These are phyloP conservation scores for Ocimum tenuiflorum DNA, from an alignment of 257 asterid genomes.

Conservation along the genomic window DNA sequence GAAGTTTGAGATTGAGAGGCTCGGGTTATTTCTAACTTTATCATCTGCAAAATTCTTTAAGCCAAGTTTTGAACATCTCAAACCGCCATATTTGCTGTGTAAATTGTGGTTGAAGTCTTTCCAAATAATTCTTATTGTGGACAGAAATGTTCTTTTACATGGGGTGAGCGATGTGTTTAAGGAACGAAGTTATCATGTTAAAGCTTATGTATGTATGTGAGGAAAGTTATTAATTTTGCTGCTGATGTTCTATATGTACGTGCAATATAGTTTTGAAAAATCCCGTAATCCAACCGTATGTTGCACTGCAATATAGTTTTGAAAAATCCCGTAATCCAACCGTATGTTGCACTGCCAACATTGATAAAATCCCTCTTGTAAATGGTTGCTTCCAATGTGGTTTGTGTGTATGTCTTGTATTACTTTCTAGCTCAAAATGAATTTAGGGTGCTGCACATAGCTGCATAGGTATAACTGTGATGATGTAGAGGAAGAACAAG, in stretches of 20 bases:
- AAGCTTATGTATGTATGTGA: background rate
- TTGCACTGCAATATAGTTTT: background rate
- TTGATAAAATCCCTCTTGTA: background rate
- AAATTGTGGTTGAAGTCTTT: background rate
- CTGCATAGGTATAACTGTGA: background rate
- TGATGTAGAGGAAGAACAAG: background rate
- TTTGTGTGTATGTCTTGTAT: background rate
- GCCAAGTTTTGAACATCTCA: background rate
- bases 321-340: too few relatives aligned
- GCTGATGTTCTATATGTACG: background rate
- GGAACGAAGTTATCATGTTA: constrained; percentile 1
- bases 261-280: background rate
- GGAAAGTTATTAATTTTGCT: background rate
- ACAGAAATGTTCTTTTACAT: background rate
- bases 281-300: too few relatives aligned
- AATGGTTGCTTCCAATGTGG: background rate
- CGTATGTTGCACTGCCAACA: background rate
- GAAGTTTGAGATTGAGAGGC: background rate
- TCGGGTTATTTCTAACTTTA: constrained; percentile 3
- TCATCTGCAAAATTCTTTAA: background rate
- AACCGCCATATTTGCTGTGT: background rate
- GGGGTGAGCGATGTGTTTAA: background rate
- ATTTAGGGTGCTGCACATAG: too few relatives aligned
- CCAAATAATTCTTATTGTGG: constrained; percentile 3
- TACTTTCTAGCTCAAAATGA: background rate